A percentile compares a stretch with the other conserved stretches of the same genome.
phyloP scores from a whole-genome alignment of 768 basidiomycete species.

The Naematelia encephala region DNA sequence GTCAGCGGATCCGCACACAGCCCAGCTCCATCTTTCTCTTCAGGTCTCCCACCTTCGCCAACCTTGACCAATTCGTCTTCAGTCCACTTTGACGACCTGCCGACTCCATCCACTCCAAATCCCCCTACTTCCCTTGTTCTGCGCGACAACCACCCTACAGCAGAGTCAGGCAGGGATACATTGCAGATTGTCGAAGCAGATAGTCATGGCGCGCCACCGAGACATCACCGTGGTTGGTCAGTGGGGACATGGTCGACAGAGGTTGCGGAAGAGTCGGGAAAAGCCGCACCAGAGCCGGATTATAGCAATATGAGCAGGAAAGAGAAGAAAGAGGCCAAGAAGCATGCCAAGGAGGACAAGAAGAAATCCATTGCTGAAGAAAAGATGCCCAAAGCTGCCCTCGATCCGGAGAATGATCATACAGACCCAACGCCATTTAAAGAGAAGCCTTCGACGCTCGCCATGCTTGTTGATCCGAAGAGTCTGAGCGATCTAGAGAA shows the following conservation, averaged over 20 bases:
- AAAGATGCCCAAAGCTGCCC: slow-evolving; percentile 10
- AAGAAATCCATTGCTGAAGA: slow-evolving; percentile 5
- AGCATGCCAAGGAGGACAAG: slow-evolving; percentile 13
- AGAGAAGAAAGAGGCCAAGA: slow-evolving; percentile 19
- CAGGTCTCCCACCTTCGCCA: slow-evolving; percentile 37
- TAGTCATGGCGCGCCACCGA: slow-evolving; percentile 1
- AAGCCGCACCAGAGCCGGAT: not conserved
- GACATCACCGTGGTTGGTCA: slow-evolving; percentile 22
- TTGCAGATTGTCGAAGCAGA: slow-evolving; percentile 27
- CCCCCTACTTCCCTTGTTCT: slow-evolving; percentile 33
- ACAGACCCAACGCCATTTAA: slow-evolving; percentile 68
- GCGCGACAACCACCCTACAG: slow-evolving; percentile 46
- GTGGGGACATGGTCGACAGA: slow-evolving; percentile 35
- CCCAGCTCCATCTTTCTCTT: slow-evolving; percentile 29
- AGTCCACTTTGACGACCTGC: slow-evolving; percentile 39
- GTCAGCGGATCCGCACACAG: slow-evolving; percentile 13
- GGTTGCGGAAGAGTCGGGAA: slow-evolving; percentile 6
- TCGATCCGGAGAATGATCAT: slow-evolving; percentile 49
- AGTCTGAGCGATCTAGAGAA: slow-evolving; percentile 62
- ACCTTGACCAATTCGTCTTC: slow-evolving; percentile 36
- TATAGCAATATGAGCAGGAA: slow-evolving; percentile 3
- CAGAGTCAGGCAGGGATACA: slow-evolving; percentile 33
- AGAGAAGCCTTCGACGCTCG: slow-evolving; percentile 71
- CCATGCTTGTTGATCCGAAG: slow-evolving; percentile 87
- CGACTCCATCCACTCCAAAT: slow-evolving; percentile 23